Evolutionary conservation across 257 asterid genomes (phyloP).

Genomic region (Solanum bulbocastanum): DNA sequence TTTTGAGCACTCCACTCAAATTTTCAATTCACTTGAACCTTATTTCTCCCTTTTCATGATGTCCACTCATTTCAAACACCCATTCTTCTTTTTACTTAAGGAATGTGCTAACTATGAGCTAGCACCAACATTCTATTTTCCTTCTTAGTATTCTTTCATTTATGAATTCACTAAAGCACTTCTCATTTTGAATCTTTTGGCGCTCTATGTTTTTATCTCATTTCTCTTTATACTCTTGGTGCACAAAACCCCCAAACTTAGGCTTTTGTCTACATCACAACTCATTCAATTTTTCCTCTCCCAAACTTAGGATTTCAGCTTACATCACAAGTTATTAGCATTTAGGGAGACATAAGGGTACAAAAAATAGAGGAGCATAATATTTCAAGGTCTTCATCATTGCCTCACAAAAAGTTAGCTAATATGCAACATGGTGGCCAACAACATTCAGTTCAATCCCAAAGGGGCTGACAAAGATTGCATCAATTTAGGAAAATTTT

Average conservation of each 20-base stretch:
- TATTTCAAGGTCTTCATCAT: too few relatives aligned
- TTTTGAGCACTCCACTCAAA: neutral
- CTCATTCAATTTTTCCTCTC: neutral
- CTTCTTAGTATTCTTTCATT: neutral
- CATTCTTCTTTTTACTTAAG: neutral
- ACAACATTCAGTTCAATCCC: neutral
- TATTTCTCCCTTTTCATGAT: neutral
- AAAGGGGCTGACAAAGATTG: neutral
- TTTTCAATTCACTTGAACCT: neutral
- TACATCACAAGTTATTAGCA: neutral
- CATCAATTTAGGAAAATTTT: neutral
- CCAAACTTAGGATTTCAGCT: neutral
- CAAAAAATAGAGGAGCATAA: too few relatives aligned
- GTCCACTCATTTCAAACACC: neutral
- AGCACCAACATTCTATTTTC: neutral
- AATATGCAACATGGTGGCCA: neutral
- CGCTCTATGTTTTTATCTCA: neutral
- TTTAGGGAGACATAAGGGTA: neutral
- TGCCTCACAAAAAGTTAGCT: too few relatives aligned
- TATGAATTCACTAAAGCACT: neutral
- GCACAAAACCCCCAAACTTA: neutral
- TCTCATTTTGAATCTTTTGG: neutral
- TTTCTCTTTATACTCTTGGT: neutral
- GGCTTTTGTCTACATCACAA: neutral
- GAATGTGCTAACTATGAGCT: neutral